A percentile compares a stretch with the other conserved stretches of the same genome.
Conservation (phyloP, 257 asterid genomes). For the Przewalskia tangutica region DNA sequence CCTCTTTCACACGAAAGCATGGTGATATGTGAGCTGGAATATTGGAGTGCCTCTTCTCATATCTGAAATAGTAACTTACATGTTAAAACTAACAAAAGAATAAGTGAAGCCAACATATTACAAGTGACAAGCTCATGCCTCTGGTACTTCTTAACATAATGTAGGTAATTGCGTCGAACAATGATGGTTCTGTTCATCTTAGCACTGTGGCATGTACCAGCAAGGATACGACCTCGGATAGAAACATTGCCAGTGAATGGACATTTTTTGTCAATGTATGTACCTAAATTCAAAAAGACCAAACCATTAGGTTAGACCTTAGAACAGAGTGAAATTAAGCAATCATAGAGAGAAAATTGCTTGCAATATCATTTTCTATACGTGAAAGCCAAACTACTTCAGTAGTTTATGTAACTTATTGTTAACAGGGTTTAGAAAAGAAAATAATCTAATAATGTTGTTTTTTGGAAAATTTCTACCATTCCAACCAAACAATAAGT, state of each 20-base stretch:
- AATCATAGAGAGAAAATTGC: background rate
- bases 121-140: slow-evolving; percentile 7
- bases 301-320: background rate
- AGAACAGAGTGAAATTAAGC: background rate
- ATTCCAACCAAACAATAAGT: background rate
- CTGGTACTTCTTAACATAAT: slow-evolving; percentile 40
- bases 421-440: background rate
- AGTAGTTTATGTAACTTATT: background rate
- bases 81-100: background rate
- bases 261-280: slow-evolving; percentile 26
- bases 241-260: slow-evolving; percentile 31
- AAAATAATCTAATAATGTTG: background rate
- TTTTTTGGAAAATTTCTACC: background rate
- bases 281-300: background rate
- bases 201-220: slow-evolving; percentile 41
- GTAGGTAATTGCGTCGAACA: slow-evolving; percentile 36
- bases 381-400: background rate
- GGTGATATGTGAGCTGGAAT: slow-evolving; percentile 34
- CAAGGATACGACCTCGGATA: slow-evolving; percentile 31
- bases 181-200: slow-evolving; percentile 44
- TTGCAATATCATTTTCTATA: background rate
- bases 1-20: slow-evolving; percentile 36
- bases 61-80: slow-evolving; percentile 5
- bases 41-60: slow-evolving; percentile 38
- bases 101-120: background rate